phyloP scores from a whole-genome alignment of 805 yeast genomes.

The Cyberlindnera subsufficiens region DNA sequence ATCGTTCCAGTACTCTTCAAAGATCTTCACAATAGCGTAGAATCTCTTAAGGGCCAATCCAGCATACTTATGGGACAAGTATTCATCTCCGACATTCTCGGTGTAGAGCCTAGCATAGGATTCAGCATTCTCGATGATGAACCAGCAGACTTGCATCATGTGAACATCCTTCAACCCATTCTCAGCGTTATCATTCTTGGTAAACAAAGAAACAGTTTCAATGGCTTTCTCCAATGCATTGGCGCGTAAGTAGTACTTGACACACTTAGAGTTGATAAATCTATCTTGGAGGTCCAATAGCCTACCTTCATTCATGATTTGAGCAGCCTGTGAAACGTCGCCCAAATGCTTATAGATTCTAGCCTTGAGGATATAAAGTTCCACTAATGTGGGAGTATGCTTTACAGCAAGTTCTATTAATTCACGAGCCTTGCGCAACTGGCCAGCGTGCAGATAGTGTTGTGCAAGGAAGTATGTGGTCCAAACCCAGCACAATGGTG shows the following conservation, averaged over 20 bases:
- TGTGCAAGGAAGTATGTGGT: constrained; percentile 72
- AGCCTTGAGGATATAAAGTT: constrained; percentile 74
- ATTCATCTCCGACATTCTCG: constrained; percentile 28
- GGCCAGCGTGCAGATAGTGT: constrained; percentile 55
- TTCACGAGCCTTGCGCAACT: constrained; percentile 48
- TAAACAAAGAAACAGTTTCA: constrained; percentile 69
- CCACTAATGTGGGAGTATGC: constrained; percentile 82
- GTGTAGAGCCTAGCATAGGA: constrained; percentile 61
- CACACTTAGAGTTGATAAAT: constrained; percentile 82
- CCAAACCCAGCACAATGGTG: constrained; percentile 49
- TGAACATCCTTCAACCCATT: constrained; percentile 86
- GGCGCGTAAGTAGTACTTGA: constrained; percentile 77
- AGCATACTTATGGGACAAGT: constrained; percentile 39
- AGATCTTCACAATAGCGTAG: constrained; percentile 58
- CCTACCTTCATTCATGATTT: constrained; percentile 64
- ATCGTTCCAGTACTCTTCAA: constrained; percentile 68
- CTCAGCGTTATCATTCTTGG: constrained; percentile 74
- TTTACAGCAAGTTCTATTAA: constrained; percentile 56
- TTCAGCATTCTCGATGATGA: constrained; percentile 77
- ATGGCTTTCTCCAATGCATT: constrained; percentile 70
- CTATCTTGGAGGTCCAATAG: constrained; percentile 81
- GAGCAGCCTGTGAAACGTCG: constrained; percentile 55
- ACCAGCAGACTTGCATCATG: constrained; percentile 89
- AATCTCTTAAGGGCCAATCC: constrained; percentile 83
- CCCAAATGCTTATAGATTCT: constrained; percentile 71